Percentiles rank a stretch among this genome's conserved stretches.
Conservation (phyloP, 805 yeast species). For the Cyberlindnera nakhonratchasimensis region DNA sequence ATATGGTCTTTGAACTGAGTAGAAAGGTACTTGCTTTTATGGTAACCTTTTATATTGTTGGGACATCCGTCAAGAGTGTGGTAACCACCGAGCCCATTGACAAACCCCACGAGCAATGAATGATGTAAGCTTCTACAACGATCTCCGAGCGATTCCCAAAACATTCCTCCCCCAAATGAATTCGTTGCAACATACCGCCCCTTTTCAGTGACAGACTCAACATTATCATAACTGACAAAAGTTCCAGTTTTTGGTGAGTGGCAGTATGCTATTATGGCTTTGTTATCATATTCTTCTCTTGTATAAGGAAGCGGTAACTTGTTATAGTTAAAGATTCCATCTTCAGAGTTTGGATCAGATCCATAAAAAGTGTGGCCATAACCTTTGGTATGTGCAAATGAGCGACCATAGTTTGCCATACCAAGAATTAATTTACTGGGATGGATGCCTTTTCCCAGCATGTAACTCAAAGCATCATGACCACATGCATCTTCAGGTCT, state of each 20-base stretch:
- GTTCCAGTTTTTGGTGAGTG: conserved; percentile 36
- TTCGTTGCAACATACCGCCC: conserved; percentile 50
- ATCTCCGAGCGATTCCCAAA: conserved; percentile 94
- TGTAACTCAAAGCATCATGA: conserved; percentile 44
- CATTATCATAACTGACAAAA: conserved; percentile 66
- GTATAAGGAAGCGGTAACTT: conserved; percentile 45
- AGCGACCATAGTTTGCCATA: conserved; percentile 82
- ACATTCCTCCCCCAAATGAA: conserved; percentile 79
- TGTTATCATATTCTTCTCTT: conserved; percentile 48
- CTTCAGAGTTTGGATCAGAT: conserved; percentile 34
- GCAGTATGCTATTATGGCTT: conserved; percentile 52
- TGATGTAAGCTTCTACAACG: conserved; percentile 28
- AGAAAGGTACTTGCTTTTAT: conserved; percentile 15
- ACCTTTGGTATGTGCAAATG: conserved; percentile 41
- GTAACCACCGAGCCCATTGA: conserved; percentile 25
- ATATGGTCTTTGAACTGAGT: neutral
- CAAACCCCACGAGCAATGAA: conserved; percentile 46
- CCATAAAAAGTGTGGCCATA: conserved; percentile 44
- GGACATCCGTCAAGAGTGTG: conserved; percentile 9
- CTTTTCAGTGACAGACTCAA: conserved; percentile 48
- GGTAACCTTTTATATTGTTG: conserved; percentile 12
- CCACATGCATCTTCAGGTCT: conserved; percentile 40
- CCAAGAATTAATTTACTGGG: conserved; percentile 66
- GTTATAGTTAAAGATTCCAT: conserved; percentile 46
- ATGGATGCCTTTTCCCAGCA: conserved; percentile 40